Percentiles rank a stretch among this genome's conserved stretches.
phyloP scores from a whole-genome alignment of 2,329 filamentous ascomycete genomes.

The Penicillium palitans region DNA sequence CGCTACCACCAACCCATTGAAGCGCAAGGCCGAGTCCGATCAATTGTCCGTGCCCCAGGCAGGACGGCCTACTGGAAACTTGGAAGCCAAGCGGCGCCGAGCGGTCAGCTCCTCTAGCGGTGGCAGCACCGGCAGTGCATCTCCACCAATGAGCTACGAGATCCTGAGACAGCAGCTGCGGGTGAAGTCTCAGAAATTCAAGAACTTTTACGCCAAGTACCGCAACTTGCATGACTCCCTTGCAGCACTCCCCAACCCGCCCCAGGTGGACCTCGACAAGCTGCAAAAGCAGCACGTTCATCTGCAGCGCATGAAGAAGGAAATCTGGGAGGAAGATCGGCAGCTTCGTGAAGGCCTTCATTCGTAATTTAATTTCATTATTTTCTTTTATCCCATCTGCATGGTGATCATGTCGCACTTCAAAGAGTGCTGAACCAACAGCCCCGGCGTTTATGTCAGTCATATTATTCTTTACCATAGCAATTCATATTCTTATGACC shows the following conservation, averaged over 20 bases:
- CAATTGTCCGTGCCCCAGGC: slow-evolving; percentile 23
- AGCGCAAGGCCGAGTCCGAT: slow-evolving; percentile 44
- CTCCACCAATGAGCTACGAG: slow-evolving; percentile 40
- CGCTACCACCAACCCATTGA: slow-evolving; percentile 36
- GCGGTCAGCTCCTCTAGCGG: slow-evolving; percentile 41
- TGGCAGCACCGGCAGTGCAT: slow-evolving; percentile 44
- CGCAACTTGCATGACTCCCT: slow-evolving; percentile 55
- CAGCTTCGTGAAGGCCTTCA: slow-evolving; percentile 32
- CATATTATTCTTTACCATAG: slow-evolving; percentile 8
- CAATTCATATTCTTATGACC: slow-evolving; percentile 8
- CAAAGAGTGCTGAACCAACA: slow-evolving; percentile 6
- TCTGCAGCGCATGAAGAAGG: slow-evolving; percentile 58
- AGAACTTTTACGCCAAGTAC: slow-evolving; percentile 60
- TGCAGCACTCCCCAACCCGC: slow-evolving; percentile 42
- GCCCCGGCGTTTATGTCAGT: slow-evolving; percentile 1
- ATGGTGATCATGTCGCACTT: slow-evolving; percentile 2
- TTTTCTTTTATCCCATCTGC: slow-evolving; percentile 4
- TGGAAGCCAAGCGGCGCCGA: slow-evolving; percentile 46
- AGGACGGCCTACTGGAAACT: slow-evolving; percentile 37
- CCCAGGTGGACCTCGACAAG: slow-evolving; percentile 53
- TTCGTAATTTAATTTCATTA: slow-evolving; percentile 12
- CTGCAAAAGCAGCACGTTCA: slow-evolving; percentile 56
- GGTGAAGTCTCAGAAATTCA: slow-evolving; percentile 52
- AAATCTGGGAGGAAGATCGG: slow-evolving; percentile 53
- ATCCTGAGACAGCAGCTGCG: slow-evolving; percentile 41